A percentile compares a stretch with the other conserved stretches of the same genome.
phyloP scores from a whole-genome alignment of 2,329 filamentous ascomycete genomes.

The Aspergillus uvarum region DNA sequence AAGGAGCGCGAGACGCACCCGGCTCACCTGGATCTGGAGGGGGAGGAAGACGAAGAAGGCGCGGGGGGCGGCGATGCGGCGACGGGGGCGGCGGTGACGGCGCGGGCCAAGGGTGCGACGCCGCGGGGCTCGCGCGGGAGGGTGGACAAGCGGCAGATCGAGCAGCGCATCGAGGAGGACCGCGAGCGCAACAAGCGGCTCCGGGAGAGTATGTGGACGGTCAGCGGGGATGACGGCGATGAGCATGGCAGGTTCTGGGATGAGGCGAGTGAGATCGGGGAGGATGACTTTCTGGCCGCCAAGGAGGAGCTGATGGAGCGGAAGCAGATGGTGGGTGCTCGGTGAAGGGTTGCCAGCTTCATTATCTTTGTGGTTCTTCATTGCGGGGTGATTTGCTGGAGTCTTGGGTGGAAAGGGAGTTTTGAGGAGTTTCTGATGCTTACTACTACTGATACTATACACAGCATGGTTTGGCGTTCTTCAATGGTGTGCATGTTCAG shows the following conservation, averaged over 20 bases:
- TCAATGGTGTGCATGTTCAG: background rate
- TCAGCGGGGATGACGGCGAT: constrained; percentile 62
- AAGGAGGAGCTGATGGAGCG: constrained; percentile 69
- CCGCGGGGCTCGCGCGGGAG: constrained; percentile 35
- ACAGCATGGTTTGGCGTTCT: background rate
- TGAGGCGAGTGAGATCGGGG: constrained; percentile 79
- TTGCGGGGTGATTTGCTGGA: too few relatives aligned
- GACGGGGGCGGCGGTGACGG: constrained; percentile 19
- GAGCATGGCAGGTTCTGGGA: constrained; percentile 85
- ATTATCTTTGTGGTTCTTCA: background rate
- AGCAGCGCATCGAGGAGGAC: constrained; percentile 96
- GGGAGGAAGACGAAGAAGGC: constrained; percentile 23
- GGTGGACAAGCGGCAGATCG: constrained; percentile 83
- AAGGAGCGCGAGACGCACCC: constrained; percentile 71
- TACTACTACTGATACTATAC: background rate
- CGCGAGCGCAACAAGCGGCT: constrained; percentile 89
- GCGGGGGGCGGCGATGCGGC: background rate
- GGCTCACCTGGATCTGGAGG: constrained; percentile 53
- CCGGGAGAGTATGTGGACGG: constrained; percentile 90
- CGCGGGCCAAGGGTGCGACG: constrained; percentile 28
- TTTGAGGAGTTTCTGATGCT: background rate
- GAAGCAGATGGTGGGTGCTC: constrained; percentile 42
- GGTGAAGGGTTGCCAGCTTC: background rate
- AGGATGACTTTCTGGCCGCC: constrained; percentile 78
- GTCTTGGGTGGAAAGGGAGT: background rate